Evolutionary conservation across 495 filamentous ascomycete species (phyloP).

Genomic region (Xylaria sp.): DNA sequence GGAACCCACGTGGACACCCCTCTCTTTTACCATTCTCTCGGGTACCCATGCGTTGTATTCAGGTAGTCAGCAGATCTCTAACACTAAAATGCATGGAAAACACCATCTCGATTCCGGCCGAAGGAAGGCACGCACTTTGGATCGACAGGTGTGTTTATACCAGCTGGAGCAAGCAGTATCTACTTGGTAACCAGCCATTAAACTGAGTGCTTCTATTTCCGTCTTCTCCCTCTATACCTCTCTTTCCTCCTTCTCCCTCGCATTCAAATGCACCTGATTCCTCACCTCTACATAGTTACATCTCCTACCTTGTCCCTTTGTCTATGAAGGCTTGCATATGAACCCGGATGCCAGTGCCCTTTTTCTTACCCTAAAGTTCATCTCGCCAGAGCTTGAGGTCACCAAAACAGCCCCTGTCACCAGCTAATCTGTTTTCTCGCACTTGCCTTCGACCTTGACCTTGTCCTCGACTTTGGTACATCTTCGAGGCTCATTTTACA

Average conservation of each 20-base stretch:
- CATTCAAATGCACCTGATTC: background rate
- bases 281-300: background rate
- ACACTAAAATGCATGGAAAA: too few species aligned
- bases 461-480: background rate
- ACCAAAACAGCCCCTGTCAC: too few species aligned
- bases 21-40: too few species aligned
- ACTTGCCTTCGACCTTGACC: background rate
- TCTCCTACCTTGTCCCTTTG: background rate
- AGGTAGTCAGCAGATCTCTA: too few species aligned
- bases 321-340: background rate
- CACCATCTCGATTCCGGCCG: too few species aligned
- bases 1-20: too few species aligned
- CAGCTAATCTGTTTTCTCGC: background rate
- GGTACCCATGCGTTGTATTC: too few species aligned
- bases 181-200: background rate
- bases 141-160: too few species aligned
- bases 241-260: background rate
- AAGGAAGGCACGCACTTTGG: too few species aligned
- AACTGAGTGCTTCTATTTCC: background rate
- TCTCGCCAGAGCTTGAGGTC: background rate
- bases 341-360: background rate
- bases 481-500: too few species aligned
- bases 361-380: background rate
- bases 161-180: background rate
- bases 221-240: background rate